Conservation (phyloP, 148 eudicot genomes). For the Linanthus parryae region DNA sequence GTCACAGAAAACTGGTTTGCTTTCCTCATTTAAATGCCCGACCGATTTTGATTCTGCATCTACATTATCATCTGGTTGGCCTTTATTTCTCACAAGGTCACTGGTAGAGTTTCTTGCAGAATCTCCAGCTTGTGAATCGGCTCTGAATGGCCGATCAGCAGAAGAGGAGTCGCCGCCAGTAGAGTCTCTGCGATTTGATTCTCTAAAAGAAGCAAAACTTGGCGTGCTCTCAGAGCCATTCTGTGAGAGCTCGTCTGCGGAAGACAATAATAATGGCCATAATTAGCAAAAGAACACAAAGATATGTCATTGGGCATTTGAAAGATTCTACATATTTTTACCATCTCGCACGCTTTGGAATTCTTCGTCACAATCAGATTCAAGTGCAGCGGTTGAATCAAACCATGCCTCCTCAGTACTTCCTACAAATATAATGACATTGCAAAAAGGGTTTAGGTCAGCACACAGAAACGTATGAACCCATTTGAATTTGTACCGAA, state of each 20-base stretch:
- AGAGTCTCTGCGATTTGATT: conserved; percentile 17
- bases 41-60: conserved; percentile 18
- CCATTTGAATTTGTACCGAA: conserved; percentile 2
- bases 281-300: not conserved
- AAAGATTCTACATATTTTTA: conserved; percentile 18
- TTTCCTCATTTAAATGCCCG: conserved; percentile 25
- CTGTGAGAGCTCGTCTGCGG: conserved; percentile 50
- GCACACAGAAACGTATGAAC: conserved; percentile 7
- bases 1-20: conserved; percentile 45
- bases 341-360: conserved; percentile 85
- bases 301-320: no score
- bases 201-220: conserved; percentile 26
- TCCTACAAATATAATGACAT: conserved; percentile 36
- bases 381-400: conserved; percentile 66
- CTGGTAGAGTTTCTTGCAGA: conserved; percentile 47
- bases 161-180: conserved; percentile 11
- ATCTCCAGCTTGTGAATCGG: conserved; percentile 25
- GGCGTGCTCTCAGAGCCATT: conserved; percentile 38
- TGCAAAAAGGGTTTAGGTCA: conserved; percentile 1
- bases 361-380: conserved; percentile 91
- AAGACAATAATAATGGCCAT: not conserved
- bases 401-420: conserved; percentile 82
- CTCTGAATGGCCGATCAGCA: conserved; percentile 15
- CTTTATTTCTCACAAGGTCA: conserved; percentile 39
- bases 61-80: conserved; percentile 7